Base-by-base conservation (phyloP, 1,139 yeast genomes). In the Diutina catenulata region DNA sequence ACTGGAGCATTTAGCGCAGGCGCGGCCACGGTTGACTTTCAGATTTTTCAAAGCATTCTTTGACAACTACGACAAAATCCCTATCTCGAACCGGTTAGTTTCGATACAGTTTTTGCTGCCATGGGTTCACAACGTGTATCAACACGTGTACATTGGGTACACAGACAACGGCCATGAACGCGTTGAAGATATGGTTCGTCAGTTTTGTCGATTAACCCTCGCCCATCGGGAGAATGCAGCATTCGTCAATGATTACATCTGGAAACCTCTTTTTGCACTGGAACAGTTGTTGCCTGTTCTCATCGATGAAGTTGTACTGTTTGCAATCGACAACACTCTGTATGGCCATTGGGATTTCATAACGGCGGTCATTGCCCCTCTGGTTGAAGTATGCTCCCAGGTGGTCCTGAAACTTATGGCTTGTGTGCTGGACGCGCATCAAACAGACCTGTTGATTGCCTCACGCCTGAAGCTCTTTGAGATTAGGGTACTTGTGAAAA, bases 101-200 rank as follows among this genome's bases (percentile, higher is more conserved):
- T 70, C 76, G 1, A 60, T 80, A 4, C 57, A 69, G 45, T 77
- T 76, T 49, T 61, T 79, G 10, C 66, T 84, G 1, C 88, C 93
- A 2, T 86, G 95, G 94, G 66, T 82, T n/a, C 70, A 69, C 26
- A 81, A 84, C 48, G 62, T 83, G 22, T 74, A 77, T 49, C 66
- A 65, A 20, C 57, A 74, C 47, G 76, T 83, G 11, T 78, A 67
- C 48, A 50, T 69, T 33, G 64, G 61, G 23, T 72, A 68, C 47
- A 75, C 71, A 23, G 68, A 67, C 28, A 61, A 59, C 42, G 93
- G 94, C 0, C 69, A 75, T 1, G 80, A 74, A 39, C 63, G 73
- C 40, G 70, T 79, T 3, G 71, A 80, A 0, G 75, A 73, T 36
- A 57, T 84, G 9, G 65, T 84, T 26, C 64, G 91, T 36, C 72